Evolutionary conservation across 1,284 basidiomycete species (phyloP), one percentile per base, ranked within the genome.

Genomic region (Coniophora puteana): DNA sequence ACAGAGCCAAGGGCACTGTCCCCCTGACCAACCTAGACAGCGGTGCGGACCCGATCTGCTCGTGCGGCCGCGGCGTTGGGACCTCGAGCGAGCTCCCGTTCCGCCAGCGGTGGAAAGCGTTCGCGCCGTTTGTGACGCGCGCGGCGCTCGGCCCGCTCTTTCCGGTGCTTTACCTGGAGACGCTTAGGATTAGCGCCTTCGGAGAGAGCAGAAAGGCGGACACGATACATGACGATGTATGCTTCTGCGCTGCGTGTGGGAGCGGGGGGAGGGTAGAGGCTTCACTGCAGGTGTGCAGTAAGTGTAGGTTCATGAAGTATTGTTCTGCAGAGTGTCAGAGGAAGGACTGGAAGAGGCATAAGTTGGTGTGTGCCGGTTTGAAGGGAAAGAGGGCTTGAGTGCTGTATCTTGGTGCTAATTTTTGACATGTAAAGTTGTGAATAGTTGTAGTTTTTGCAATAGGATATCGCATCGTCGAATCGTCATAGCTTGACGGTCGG

Each of bases 61-160:
- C 57, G 1, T 80, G 77, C 40, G 77, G 77, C 1, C 47, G 55
- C 17, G 75, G 76, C 0, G 55, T 66, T 21, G 63, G 68, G 38
- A 39, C 46, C n/a, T 63, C 59, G 2, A 43, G n/a, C n/a, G n/a
- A n/a, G n/a, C n/a, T n/a, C n/a, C n/a, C 42, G 4, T 53, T 73
- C 28, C 50, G 48, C 1, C 47, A 51, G 4, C 35, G 18, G 13
- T 52, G 57, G 13, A 53, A 54, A 33, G 20, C 38, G 0, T 50
- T 73, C 8, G 63, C 63, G 3, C 62, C 66, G 4, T 59, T 64
- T 34, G 66, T 64, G 22, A 77, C 75, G 3, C 59, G 76, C 13
- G 54, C 64, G 10, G 77, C 72, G 4, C 59, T 78, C 26, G 61
- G 68, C 6, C 74, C 71, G 0, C 52, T 78, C 1, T 78, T 76